A percentile compares a stretch with the other conserved stretches of the same genome.
Evolutionary conservation across 192 early-diverging fungal species (phyloP).

Genomic region (Linnemannia schmuckeri): DNA sequence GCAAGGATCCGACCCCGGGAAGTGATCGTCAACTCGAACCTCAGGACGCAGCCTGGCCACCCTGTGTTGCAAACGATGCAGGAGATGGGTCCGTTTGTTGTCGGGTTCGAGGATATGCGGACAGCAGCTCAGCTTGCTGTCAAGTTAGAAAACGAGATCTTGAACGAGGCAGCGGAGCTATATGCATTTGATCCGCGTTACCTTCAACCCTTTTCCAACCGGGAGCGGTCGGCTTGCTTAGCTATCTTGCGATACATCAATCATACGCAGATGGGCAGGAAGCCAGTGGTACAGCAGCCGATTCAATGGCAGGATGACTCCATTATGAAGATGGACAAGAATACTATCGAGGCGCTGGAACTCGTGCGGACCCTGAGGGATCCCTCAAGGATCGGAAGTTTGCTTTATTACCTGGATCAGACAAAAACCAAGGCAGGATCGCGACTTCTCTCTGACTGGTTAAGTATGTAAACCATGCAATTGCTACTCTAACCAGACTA

Average conservation of each 20-base stretch:
- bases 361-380: slow-evolving; percentile 71
- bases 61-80: slow-evolving; percentile 22
- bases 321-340: slow-evolving; percentile 84
- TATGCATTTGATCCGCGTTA: slow-evolving; percentile 36
- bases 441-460: slow-evolving; percentile 77
- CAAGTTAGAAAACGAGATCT: slow-evolving; percentile 34
- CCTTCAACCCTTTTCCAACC: slow-evolving; percentile 37
- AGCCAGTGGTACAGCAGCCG: slow-evolving; percentile 75
- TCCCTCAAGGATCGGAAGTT: slow-evolving; percentile 67
- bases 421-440: slow-evolving; percentile 87
- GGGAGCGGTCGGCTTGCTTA: slow-evolving; percentile 56
- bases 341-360: slow-evolving; percentile 84
- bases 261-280: slow-evolving; percentile 74
- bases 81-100: slow-evolving; percentile 13
- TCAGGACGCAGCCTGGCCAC: slow-evolving; percentile 22
- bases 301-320: slow-evolving; percentile 64
- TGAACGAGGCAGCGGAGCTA: slow-evolving; percentile 13
- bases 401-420: slow-evolving; percentile 78
- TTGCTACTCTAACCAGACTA: no score
- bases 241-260: slow-evolving; percentile 81
- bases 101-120: slow-evolving; percentile 46
- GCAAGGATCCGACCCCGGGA: slow-evolving; percentile 89
- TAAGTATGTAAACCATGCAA: slow-evolving; percentile 57
- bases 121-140: slow-evolving; percentile 31
- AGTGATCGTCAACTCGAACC: slow-evolving; percentile 71